These are phyloP conservation scores for Boletus sensibilis DNA, from an alignment of 768 basidiomycete genomes.

Conservation along the genomic window DNA sequence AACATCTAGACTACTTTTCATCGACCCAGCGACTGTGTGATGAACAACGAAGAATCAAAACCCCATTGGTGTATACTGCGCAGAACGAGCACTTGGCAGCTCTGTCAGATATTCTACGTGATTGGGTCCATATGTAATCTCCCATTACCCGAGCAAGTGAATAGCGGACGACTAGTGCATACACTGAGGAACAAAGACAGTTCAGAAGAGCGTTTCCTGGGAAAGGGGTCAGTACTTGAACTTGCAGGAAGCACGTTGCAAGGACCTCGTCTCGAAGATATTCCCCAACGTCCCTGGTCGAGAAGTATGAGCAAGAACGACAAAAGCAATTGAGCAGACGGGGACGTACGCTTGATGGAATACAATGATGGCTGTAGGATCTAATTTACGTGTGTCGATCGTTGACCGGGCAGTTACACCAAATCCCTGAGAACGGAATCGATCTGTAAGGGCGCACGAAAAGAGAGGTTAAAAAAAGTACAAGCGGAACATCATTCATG, in stretches of 20 bases:
- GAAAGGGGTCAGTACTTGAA: slow-evolving; percentile 14
- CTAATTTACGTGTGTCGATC: slow-evolving; percentile 92
- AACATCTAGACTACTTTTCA: slow-evolving; percentile 33
- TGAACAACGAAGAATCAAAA: slow-evolving; percentile 46
- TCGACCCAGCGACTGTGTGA: slow-evolving; percentile 8
- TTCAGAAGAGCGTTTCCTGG: slow-evolving; percentile 79
- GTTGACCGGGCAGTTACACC: slow-evolving; percentile 97
- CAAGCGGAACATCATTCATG: slow-evolving; percentile 93
- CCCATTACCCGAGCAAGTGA: slow-evolving; percentile 24
- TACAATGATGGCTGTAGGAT: slow-evolving; percentile 95
- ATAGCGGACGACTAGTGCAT: slow-evolving; percentile 4
- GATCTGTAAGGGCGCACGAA: slow-evolving; percentile 3
- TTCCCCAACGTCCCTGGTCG: slow-evolving; percentile 88
- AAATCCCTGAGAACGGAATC: slow-evolving; percentile 65
- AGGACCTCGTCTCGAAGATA: slow-evolving; percentile 93
- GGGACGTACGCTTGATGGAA: slow-evolving; percentile 88
- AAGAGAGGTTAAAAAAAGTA: slow-evolving; percentile 34
- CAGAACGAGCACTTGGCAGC: slow-evolving; percentile 2
- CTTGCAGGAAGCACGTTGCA: not conserved
- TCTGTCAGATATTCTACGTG: not conserved
- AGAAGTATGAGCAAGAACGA: slow-evolving; percentile 5
- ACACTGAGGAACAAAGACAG: not conserved
- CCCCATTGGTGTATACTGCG: slow-evolving; percentile 22
- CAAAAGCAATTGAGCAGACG: not conserved
- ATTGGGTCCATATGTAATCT: slow-evolving; percentile 9